Conservation (phyloP, 78 protist species). For the Dictyostelium purpureum region DNA sequence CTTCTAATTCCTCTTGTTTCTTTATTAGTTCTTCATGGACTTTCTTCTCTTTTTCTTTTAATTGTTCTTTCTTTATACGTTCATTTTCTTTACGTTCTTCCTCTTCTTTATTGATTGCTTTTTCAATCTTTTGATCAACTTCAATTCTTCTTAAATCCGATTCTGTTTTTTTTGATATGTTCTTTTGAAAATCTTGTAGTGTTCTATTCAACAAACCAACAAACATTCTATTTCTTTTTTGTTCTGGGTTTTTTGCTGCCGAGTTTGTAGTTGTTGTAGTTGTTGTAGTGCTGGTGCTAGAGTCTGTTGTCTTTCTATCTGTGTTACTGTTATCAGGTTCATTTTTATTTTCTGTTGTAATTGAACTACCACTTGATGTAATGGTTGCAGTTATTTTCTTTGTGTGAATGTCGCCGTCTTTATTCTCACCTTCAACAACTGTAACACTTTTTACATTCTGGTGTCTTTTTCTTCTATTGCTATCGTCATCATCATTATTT, state of each 20-base stretch:
- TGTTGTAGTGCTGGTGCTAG: background rate
- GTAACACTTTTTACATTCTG: background rate
- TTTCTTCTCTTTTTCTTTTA: constrained; percentile 9
- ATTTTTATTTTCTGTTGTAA: background rate
- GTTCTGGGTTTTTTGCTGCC: background rate
- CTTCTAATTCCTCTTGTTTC: constrained; percentile 33
- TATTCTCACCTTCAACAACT: background rate
- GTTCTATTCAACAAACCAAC: constrained; percentile 60
- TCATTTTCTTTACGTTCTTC: constrained; percentile 22
- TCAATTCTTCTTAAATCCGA: constrained; percentile 46
- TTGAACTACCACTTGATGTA: background rate
- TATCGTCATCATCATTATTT: background rate
- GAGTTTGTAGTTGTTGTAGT: background rate
- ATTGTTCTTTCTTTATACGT: constrained; percentile 7
- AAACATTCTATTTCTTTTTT: constrained; percentile 41
- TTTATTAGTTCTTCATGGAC: constrained; percentile 18
- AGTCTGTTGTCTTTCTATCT: background rate
- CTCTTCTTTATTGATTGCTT: background rate
- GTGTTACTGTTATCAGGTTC: too few species aligned
- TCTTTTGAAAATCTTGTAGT: constrained; percentile 37
- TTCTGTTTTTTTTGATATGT: constrained; percentile 11
- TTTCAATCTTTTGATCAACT: constrained; percentile 40
- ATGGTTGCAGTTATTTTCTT: too few species aligned
- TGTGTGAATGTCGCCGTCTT: background rate
- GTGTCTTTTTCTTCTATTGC: background rate